Base-by-base conservation (phyloP, 441 rosid genomes). In the Macaranga tanarius region DNA sequence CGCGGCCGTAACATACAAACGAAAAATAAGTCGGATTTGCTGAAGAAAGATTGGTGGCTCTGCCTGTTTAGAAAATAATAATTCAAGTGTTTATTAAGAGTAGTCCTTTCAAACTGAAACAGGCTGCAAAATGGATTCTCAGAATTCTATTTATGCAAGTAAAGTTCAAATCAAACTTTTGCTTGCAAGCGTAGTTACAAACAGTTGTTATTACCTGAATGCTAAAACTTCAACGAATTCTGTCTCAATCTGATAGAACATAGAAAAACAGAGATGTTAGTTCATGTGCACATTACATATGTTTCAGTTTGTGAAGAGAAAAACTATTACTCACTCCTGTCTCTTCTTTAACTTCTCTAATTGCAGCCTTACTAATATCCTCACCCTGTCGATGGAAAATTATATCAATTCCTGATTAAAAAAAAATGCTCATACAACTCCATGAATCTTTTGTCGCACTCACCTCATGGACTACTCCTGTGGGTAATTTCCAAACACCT, bases 291-390 rank as follows among this genome's bases (percentile, higher is more conserved):
- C n/a, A 19, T 44, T 28, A 28, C 31, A 3, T 6, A 52, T n/a
- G 19, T 28, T 28, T 28, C 26, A 31, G 55, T 28, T 28, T 28
- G 31, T 28, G 31, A 28, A 58, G 10, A 26, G 45, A 19, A 2
- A 51, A 60, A 20, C 55, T 47, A 10, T 62, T 9, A 78, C 93
- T 82, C 75, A 90, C 97, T 78, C 93, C 90, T 0, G 93, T 90
- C 78, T 92, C 97, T 89, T 92, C 96, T 79, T 84, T 80, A 28
- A 88, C 97, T 79, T 89, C 97, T 80, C 96, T 80, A 1, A 80
- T 64, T 55, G 87, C 89, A 23, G 89, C 96, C 34, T 58, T 6
- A 50, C 75, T 78, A 7, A 92, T 85, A 74, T 92, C 87, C 85
- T 92, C 97, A 11, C 92, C 95, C 97, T 89, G 75, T 28, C 22